Evolutionary conservation across 2,329 filamentous ascomycete species (phyloP).

Genomic region (Xylariomycetidae sp.): DNA sequence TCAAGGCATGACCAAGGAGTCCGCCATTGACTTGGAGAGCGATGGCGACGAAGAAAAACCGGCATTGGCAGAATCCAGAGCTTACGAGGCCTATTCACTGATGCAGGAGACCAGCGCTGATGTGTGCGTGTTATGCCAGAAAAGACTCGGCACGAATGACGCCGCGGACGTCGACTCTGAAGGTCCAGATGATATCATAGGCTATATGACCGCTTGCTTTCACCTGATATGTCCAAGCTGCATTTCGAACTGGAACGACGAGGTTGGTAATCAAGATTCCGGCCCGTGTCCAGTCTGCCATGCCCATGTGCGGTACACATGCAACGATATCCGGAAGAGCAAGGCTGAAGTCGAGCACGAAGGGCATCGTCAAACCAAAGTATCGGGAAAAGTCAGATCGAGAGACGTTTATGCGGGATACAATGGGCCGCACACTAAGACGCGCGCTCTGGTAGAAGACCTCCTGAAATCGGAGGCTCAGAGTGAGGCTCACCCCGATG

Average conservation of each 20-base stretch:
- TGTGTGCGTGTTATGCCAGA: conserved; percentile 65
- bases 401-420: conserved; percentile 66
- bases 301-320: conserved; percentile 55
- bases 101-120: conserved; percentile 80
- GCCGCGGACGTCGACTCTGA: conserved; percentile 56
- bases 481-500: conserved; percentile 54
- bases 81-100: conserved; percentile 79
- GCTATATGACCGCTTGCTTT: conserved; percentile 80
- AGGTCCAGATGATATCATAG: conserved; percentile 60
- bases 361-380: conserved; percentile 39
- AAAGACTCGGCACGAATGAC: conserved; percentile 51
- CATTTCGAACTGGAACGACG: conserved; percentile 54
- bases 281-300: conserved; percentile 67
- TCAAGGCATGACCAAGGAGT: conserved; percentile 75
- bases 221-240: conserved; percentile 79
- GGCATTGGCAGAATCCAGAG: conserved; percentile 62
- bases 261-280: conserved; percentile 42
- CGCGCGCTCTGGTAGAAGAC: conserved; percentile 72
- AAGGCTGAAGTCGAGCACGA: conserved; percentile 55
- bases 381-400: conserved; percentile 22
- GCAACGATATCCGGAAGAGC: conserved; percentile 64
- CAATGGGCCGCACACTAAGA: conserved; percentile 87
- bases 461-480: conserved; percentile 61
- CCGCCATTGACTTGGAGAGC: conserved; percentile 85
- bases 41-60: conserved; percentile 60